Conservation (phyloP, 345 rosid genomes). For the Sonneratia caseolaris region DNA sequence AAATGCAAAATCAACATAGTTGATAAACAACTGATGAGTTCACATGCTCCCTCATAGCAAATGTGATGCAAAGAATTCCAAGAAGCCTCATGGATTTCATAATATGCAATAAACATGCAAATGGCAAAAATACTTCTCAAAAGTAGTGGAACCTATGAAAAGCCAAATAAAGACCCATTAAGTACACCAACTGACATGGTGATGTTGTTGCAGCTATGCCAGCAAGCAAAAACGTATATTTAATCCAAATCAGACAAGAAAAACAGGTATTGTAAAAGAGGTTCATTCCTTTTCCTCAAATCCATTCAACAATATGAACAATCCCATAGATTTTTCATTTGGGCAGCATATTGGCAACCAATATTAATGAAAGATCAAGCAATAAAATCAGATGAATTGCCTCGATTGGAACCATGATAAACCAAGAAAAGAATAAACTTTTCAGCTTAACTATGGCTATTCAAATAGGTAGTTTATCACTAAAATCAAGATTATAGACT, state of each 20-base stretch:
- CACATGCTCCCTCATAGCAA: not conserved
- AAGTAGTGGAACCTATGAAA: not conserved
- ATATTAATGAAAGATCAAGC: not conserved
- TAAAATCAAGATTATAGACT: not conserved
- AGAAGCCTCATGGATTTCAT: not conserved
- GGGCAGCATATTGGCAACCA: not conserved
- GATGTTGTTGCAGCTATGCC: not conserved
- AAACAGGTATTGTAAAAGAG: not conserved
- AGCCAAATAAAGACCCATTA: not conserved
- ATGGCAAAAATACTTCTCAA: not conserved
- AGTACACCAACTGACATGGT: not conserved
- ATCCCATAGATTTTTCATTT: not conserved
- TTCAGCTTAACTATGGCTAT: not conserved
- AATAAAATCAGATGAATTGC: not conserved
- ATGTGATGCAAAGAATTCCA: not conserved
- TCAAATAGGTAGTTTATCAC: not conserved
- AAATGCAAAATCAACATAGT: conserved; percentile 9
- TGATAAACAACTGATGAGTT: not conserved
- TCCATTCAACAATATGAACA: not conserved
- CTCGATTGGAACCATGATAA: not conserved
- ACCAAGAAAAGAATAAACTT: not conserved
- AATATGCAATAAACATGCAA: not conserved
- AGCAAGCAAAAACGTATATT: not conserved
- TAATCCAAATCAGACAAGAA: not conserved
- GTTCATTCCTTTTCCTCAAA: not conserved